A percentile compares a stretch with the other conserved stretches of the same genome.
These are phyloP conservation scores for Daldinia vernicosa DNA, from an alignment of 495 filamentous ascomycete species.

Conservation along the genomic window DNA sequence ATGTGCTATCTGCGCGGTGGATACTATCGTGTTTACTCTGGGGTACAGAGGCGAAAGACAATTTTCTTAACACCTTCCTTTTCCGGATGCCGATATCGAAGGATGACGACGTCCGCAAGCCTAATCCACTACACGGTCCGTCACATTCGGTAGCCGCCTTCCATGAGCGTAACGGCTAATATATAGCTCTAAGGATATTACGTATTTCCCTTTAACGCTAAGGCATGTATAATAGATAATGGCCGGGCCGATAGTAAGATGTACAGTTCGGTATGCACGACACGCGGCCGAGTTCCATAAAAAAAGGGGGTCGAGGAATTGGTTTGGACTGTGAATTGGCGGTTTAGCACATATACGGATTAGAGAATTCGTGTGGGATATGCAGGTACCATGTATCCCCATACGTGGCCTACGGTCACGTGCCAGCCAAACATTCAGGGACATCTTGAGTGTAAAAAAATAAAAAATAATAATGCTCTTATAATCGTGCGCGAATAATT, in stretches of 20 bases:
- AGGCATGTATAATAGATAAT: neutral
- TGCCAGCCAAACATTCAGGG: too few species aligned
- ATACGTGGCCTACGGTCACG: too few species aligned
- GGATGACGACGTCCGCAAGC: neutral
- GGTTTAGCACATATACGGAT: too few species aligned
- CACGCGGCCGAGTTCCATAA: too few species aligned
- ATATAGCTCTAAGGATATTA: neutral
- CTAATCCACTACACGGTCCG: neutral
- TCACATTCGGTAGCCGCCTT: neutral
- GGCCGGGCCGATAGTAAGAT: neutral
- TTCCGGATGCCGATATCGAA: slow-evolving; percentile 4
- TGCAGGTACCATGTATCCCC: too few species aligned
- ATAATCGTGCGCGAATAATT: neutral
- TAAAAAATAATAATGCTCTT: too few species aligned
- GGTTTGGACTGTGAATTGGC: too few species aligned
- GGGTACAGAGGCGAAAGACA: slow-evolving; percentile 19
- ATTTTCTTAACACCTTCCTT: slow-evolving; percentile 12
- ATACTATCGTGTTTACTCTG: slow-evolving; percentile 21
- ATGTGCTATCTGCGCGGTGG: neutral
- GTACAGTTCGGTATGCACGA: too few species aligned
- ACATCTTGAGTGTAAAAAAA: too few species aligned
- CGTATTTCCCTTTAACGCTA: neutral
- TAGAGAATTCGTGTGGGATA: too few species aligned
- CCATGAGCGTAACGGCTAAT: neutral
- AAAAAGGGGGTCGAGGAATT: too few species aligned